phyloP scores from a whole-genome alignment of 2,329 filamentous ascomycete species.

The Fusarium citri region DNA sequence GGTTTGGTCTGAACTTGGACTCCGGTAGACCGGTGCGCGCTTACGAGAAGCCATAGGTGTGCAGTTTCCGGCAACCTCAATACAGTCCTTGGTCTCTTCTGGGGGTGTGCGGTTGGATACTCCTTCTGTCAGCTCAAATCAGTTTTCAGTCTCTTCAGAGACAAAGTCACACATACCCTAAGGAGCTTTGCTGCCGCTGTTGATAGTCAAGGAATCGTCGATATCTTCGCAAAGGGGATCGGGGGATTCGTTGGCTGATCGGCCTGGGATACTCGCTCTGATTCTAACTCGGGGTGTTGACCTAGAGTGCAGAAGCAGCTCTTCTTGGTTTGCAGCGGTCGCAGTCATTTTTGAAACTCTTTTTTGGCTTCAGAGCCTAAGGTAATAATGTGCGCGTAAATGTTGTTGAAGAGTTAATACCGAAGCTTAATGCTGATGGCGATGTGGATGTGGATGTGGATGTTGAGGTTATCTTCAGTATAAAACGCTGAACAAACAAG shows the following conservation, averaged over 20 bases:
- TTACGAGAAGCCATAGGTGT: neutral
- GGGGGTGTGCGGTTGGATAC: neutral
- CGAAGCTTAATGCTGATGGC: neutral
- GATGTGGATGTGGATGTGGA: neutral
- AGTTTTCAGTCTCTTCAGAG: neutral
- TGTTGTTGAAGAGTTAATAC: neutral
- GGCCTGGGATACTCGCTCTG: neutral
- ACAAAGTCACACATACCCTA: conserved; percentile 12
- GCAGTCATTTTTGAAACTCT: conserved; percentile 2
- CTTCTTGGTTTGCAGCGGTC: neutral
- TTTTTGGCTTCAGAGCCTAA: neutral
- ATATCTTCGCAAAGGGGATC: neutral
- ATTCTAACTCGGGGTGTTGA: neutral
- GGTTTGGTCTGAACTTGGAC: neutral
- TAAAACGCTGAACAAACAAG: neutral
- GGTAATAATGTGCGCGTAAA: neutral
- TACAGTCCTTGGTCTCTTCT: neutral
- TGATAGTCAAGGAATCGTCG: neutral
- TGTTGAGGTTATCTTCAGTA: neutral
- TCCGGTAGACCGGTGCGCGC: neutral
- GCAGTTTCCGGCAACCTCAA: neutral
- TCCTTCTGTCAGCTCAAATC: conserved; percentile 12
- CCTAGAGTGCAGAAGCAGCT: neutral
- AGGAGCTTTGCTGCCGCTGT: conserved; percentile 1
- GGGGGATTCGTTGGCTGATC: neutral